Percentiles rank a stretch among this genome's conserved stretches.
These are phyloP conservation scores for Nelumbo lutea DNA, from an alignment of 164 flowering plant species.

Conservation along the genomic window DNA sequence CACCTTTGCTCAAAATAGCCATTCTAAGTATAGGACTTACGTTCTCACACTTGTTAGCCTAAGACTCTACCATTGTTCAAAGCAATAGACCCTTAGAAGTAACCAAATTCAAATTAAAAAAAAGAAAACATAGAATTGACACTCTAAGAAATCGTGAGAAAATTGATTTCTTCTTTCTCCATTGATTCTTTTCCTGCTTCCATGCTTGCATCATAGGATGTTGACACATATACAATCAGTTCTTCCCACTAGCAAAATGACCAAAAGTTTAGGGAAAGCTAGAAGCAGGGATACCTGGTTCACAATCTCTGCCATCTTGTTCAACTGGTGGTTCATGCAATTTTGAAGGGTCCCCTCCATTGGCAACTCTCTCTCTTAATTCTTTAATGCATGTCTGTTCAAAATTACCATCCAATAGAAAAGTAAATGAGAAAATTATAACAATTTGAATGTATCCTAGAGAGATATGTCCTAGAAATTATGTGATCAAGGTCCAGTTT, in stretches of 20 bases:
- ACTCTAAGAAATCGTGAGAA: background rate
- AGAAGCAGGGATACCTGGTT: conserved; percentile 42
- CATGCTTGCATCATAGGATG: too few species aligned
- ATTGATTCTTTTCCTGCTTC: too few species aligned
- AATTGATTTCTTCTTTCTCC: too few species aligned
- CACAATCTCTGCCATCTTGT: conserved; percentile 24
- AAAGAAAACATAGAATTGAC: background rate
- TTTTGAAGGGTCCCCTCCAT: conserved; percentile 86
- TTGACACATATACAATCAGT: too few species aligned
- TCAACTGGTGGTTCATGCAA: conserved; percentile 47
- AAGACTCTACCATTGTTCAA: too few species aligned
- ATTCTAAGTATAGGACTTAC: too few species aligned
- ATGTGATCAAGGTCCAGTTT: too few species aligned
- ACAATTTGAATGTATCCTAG: background rate
- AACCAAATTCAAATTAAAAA: background rate
- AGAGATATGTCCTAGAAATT: background rate
- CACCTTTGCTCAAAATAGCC: too few species aligned
- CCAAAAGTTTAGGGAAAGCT: background rate
- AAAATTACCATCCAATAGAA: background rate
- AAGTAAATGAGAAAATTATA: background rate
- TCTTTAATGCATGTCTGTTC: conserved; percentile 58
- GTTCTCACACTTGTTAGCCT: too few species aligned
- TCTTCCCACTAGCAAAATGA: background rate
- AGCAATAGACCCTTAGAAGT: too few species aligned
- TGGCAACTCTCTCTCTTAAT: conserved; percentile 65